These are phyloP conservation scores for Gnetum montanum DNA, from an alignment of 75 land plant genomes.

Conservation along the genomic window DNA sequence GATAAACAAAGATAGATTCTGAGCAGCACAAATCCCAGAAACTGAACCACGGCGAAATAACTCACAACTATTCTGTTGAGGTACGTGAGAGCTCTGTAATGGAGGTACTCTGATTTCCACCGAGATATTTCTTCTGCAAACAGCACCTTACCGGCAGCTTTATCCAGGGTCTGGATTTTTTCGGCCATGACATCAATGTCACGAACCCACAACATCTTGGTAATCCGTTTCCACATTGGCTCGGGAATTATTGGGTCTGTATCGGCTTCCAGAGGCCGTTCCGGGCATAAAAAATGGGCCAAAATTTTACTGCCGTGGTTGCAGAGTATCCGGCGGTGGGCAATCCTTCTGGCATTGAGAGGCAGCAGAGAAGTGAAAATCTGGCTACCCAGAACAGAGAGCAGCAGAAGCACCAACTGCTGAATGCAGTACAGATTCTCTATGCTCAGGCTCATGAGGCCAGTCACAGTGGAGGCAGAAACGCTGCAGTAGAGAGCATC, in stretches of 20 bases:
- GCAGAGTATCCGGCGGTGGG: neutral
- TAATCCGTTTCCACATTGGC: too few relatives aligned
- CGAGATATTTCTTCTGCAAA: too few relatives aligned
- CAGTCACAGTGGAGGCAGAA: neutral
- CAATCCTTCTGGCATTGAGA: neutral
- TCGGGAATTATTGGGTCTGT: too few relatives aligned
- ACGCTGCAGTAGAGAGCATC: constrained; percentile 1
- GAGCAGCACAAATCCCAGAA: neutral
- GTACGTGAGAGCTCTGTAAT: neutral
- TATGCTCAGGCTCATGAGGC: constrained; percentile 4
- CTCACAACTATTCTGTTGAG: constrained; percentile 1
- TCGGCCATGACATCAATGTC: too few relatives aligned
- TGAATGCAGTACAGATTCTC: neutral
- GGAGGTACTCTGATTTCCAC: too few relatives aligned
- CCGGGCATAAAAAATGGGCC: too few relatives aligned
- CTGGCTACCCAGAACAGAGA: constrained; percentile 1
- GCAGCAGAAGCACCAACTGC: constrained; percentile 3
- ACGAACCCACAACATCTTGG: too few relatives aligned
- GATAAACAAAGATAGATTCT: neutral
- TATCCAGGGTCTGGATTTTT: too few relatives aligned
- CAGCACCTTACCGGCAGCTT: too few relatives aligned
- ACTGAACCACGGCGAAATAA: neutral
- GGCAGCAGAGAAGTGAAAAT: constrained; percentile 4
- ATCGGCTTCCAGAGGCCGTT: too few relatives aligned
- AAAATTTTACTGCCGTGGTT: neutral